A percentile compares a stretch with the other conserved stretches of the same genome.
Conservation (phyloP, 768 basidiomycete genomes). For the Krasilnikovozyma curviuscula region DNA sequence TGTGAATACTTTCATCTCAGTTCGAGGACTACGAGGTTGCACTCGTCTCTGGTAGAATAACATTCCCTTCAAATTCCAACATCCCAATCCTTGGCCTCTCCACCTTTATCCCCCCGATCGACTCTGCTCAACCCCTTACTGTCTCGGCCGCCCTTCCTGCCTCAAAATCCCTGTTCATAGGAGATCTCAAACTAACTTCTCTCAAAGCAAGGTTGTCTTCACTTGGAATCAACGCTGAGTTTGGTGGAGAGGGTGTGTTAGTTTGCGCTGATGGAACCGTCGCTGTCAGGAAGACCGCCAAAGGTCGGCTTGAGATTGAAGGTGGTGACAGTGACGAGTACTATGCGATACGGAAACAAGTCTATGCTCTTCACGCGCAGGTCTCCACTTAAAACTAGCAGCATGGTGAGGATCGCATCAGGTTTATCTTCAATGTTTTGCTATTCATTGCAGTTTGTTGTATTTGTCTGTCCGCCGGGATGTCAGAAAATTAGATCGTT, state of each 20-base stretch:
- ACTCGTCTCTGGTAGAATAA: conserved; percentile 72
- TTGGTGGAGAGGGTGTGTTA: conserved; percentile 91
- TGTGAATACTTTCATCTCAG: conserved; percentile 28
- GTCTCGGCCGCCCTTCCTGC: conserved; percentile 50
- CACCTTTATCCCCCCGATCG: background rate
- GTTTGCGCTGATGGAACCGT: conserved; percentile 47
- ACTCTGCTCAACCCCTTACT: conserved; percentile 17
- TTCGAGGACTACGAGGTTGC: conserved; percentile 97
- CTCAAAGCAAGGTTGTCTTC: conserved; percentile 61
- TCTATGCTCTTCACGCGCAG: conserved; percentile 76
- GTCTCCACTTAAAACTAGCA: too few relatives aligned
- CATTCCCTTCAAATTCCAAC: conserved; percentile 63
- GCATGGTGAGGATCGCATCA: too few relatives aligned
- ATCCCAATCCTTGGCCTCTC: conserved; percentile 67
- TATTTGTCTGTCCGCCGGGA: too few relatives aligned
- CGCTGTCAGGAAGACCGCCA: conserved; percentile 67
- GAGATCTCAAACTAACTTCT: conserved; percentile 78
- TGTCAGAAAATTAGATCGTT: background rate
- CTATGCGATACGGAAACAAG: conserved; percentile 68
- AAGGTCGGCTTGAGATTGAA: conserved; percentile 72
- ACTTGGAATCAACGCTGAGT: conserved; percentile 68
- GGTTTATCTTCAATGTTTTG: background rate
- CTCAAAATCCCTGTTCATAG: conserved; percentile 94
- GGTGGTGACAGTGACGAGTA: conserved; percentile 75
- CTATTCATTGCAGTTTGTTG: too few relatives aligned